Percentiles rank a stretch among this genome's conserved stretches.
Evolutionary conservation across 176 grass and related monocot species (phyloP).

Genomic region (Stipa capillata): DNA sequence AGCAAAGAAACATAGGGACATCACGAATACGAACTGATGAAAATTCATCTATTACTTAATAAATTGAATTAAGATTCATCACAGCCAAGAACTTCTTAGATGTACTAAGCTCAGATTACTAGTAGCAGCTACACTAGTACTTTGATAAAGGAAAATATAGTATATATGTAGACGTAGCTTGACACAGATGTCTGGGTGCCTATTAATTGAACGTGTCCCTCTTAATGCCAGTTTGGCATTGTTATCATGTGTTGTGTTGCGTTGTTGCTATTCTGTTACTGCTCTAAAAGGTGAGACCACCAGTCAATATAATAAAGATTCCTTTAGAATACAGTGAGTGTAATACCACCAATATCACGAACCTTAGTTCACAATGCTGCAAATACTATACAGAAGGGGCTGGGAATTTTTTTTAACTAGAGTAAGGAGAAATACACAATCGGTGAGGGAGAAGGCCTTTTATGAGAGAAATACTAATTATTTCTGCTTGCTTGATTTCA

Average conservation of each 20-base stretch:
- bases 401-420: background rate
- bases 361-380: background rate
- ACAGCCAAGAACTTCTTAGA: background rate
- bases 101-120: slow-evolving; percentile 1
- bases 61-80: background rate
- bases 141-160: background rate
- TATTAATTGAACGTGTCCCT: background rate
- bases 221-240: background rate
- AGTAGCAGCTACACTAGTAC: slow-evolving; percentile 3
- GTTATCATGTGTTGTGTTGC: background rate
- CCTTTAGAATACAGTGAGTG: background rate
- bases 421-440: background rate
- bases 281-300: background rate
- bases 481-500: background rate
- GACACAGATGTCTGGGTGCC: background rate
- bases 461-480: background rate
- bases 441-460: background rate
- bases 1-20: slow-evolving; percentile 13
- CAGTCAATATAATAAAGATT: background rate
- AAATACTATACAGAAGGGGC: background rate
- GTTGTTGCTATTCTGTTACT: background rate
- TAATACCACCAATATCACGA: background rate
- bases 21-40: slow-evolving; percentile 16
- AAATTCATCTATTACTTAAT: background rate
- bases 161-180: background rate